These are phyloP conservation scores for Ensete glaucum DNA, from an alignment of 176 grass and related monocot species.

Conservation along the genomic window DNA sequence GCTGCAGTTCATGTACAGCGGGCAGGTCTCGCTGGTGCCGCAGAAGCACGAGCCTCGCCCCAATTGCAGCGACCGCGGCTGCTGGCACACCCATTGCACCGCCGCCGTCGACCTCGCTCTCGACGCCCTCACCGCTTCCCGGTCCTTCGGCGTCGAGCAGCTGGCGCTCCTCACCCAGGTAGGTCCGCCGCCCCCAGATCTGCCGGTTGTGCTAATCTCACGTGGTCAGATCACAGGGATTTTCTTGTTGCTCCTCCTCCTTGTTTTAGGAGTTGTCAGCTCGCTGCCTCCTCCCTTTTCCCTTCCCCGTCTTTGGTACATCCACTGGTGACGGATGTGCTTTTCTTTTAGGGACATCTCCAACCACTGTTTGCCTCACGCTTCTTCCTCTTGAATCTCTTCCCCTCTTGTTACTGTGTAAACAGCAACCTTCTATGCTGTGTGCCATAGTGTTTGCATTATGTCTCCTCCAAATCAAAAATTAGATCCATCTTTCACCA, in stretches of 20 bases:
- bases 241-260: background rate
- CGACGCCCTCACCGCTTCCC: constrained; percentile 22
- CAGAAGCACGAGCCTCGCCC: constrained; percentile 63
- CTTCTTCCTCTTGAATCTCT: background rate
- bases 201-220: background rate
- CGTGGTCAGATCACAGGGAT: no score
- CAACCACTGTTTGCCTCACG: background rate
- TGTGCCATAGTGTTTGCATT: background rate
- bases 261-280: background rate
- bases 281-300: background rate
- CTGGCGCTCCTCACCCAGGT: constrained; percentile 86
- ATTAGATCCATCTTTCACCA: background rate
- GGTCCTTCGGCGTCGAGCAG: constrained; percentile 51
- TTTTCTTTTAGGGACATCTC: background rate
- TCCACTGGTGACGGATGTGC: background rate
- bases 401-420: background rate
- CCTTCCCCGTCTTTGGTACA: background rate
- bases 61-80: constrained; percentile 32
- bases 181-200: constrained; percentile 29
- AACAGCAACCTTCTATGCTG: background rate
- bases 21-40: constrained; percentile 72
- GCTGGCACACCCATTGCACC: constrained; percentile 45
- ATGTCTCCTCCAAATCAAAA: background rate
- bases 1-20: constrained; percentile 98
- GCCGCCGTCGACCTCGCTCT: constrained; percentile 38